Base-by-base conservation (phyloP, 768 basidiomycete species). In the Lactarius quietus region DNA sequence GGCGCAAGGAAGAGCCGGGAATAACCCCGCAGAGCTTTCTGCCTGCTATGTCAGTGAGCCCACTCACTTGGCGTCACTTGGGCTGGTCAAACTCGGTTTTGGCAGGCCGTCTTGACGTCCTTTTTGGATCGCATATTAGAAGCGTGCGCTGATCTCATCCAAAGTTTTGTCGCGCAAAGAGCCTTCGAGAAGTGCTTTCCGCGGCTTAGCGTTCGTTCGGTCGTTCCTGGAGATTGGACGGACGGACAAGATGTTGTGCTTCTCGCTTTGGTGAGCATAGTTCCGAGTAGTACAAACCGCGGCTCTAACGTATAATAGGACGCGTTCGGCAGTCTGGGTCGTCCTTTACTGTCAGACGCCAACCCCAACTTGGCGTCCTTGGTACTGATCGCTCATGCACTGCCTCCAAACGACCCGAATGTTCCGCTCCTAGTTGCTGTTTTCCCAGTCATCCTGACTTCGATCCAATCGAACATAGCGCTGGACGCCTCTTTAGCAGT, bases 401-500 rank as follows among this genome's bases (percentile, higher is more conserved):
- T 10, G n/a, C 36, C 54, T 1, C 43, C 54, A 15, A 43, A 59
- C 20, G 12, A 41, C 17, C 36, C 18, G 38, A 57, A 51, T 5
- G 18, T 59, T n/a, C 36, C 70, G 17, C 41, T 66, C 65, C 56
- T 69, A n/a, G 60, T 71, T 3, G 63, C 76, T 33, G 61, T 84
- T 33, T 70, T 79, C n/a, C 80, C 79, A 0, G 67, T 80, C 5
- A 67, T 88, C 20, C 65, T 86, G 29, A 72, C 78, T 17, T 83
- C 82, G 2, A 72, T 92, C 26, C 84, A 86, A 70, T 73, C 80
- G 7, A 85, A 84, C 68, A 69, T 76, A 33, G 77, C 81, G 3
- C 72, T 89, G 23, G 87, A 89, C 68, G 86, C 88, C 70, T 75
- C 83, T 1, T 74, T 91, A n/a, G 80, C 84, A 17, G 69, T 88